Evolutionary conservation across 257 asterid genomes (phyloP), one percentile per base, ranked within the genome.

Genomic region (Eustoma russellianum): DNA sequence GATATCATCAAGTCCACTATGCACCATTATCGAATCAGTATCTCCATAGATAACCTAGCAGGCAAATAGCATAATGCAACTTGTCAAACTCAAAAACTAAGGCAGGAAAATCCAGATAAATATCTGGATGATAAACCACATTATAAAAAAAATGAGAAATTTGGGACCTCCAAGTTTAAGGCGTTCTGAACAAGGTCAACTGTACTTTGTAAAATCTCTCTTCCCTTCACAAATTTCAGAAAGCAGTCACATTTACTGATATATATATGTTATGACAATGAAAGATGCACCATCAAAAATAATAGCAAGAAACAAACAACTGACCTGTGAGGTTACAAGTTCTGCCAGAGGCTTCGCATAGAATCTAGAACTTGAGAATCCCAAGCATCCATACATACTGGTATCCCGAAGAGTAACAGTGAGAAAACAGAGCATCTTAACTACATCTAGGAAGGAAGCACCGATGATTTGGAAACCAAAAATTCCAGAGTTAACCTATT

Each of bases 311-410:
- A 35, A 53, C 13, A 41, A 46, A 60, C 28, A 48, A 50, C 85
- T 56, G 62, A 88, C 98, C 66, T 92, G 98, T 68, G 71, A 77
- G 63, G 98, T 92, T 70, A 88, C 71, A 62, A 92, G 94, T 75
- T 92, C 98, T 45, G 98, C 98, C 44, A 92, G 80, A 48, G 95
- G 94, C 73, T 83, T 92, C 28, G 97, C 98, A 65, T 85, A 88
- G 74, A 92, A 92, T 80, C 98, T 85, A 53, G 98, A 92, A 75
- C 80, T 88, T 66, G 93, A 73, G 80, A 83, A 92, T 53, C 98
- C 98, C 67, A 92, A 78, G 76, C 98, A 92, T 49, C 98, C 98
- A 59, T 92, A 92, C 89, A 92, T 88, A 70, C 98, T 88, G 82
- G 74, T 55, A 51, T 54, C 35, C 53, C 52, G 44, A 59, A 53